Evolutionary conservation across 169 alveolate genomes (phyloP).

Genomic region (Eimeria praecox): DNA sequence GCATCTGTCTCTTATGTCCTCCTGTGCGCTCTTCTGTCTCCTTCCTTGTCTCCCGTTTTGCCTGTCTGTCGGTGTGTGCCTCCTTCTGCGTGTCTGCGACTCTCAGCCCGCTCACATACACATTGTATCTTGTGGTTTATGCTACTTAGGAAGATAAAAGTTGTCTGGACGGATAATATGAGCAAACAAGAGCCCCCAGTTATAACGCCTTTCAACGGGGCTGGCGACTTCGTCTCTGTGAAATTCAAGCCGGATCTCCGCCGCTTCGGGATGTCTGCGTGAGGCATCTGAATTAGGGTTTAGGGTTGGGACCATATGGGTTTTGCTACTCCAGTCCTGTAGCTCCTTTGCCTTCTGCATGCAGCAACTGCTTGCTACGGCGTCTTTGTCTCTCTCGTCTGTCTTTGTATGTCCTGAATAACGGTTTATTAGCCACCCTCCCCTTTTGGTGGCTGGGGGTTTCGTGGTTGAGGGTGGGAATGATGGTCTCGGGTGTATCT

Average conservation of each 20-base stretch:
- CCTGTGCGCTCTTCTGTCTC: too few species aligned
- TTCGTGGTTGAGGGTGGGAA: background rate
- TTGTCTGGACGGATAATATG: slow-evolving; percentile 85
- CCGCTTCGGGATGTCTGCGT: slow-evolving; percentile 84
- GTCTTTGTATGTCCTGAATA: background rate
- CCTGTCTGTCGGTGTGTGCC: background rate
- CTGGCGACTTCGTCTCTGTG: slow-evolving; percentile 88
- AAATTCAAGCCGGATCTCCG: slow-evolving; percentile 98
- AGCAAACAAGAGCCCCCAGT: slow-evolving; percentile 82
- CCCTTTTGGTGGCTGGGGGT: background rate
- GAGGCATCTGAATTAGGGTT: background rate
- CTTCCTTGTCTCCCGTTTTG: too few species aligned
- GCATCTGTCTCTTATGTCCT: background rate
- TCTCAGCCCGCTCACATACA: background rate
- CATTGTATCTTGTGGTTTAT: background rate
- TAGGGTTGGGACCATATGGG: slow-evolving; percentile 81
- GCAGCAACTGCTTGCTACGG: background rate
- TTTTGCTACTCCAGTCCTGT: slow-evolving; percentile 88
- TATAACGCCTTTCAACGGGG: slow-evolving; percentile 80
- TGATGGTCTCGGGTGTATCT: background rate
- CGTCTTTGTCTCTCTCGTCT: background rate
- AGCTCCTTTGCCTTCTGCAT: background rate
- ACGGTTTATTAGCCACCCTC: background rate
- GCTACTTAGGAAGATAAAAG: slow-evolving; percentile 80
- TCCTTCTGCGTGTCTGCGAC: background rate